Conservation (phyloP, 2,329 filamentous ascomycete species). For the Cladophialophora carrionii region DNA sequence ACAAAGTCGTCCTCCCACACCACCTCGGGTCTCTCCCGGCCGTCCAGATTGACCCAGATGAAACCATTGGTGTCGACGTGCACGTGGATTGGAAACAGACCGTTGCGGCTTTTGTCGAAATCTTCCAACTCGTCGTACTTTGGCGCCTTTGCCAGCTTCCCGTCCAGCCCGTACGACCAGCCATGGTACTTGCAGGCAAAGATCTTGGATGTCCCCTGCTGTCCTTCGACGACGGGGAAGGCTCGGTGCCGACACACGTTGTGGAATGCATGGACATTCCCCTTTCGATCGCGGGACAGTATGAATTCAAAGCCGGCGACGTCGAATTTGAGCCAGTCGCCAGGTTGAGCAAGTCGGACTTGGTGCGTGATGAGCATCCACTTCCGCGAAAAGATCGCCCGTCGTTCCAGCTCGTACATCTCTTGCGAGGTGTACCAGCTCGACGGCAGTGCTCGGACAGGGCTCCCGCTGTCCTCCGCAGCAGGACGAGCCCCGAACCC, state of each 20-base stretch:
- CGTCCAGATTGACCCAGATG: conserved; percentile 37
- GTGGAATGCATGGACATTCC: conserved; percentile 63
- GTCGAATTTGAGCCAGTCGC: conserved; percentile 43
- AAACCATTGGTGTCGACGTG: conserved; percentile 34
- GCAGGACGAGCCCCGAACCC: conserved; percentile 15
- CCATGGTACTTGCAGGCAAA: conserved; percentile 66
- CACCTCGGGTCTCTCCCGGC: conserved; percentile 25
- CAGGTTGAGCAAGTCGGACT: conserved; percentile 54
- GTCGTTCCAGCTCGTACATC: conserved; percentile 56
- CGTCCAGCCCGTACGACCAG: conserved; percentile 64
- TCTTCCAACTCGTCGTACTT: conserved; percentile 60
- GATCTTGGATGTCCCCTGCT: conserved; percentile 43
- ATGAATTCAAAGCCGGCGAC: conserved; percentile 59
- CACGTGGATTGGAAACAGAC: conserved; percentile 50
- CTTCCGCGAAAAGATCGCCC: conserved; percentile 56
- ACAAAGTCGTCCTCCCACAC: conserved; percentile 35
- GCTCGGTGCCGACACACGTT: conserved; percentile 67
- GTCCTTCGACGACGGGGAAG: conserved; percentile 54
- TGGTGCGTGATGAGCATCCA: conserved; percentile 51
- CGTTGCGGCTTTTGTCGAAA: conserved; percentile 62
- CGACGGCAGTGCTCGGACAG: conserved; percentile 48
- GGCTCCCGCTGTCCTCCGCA: conserved; percentile 4
- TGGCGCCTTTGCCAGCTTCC: conserved; percentile 64
- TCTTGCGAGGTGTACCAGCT: conserved; percentile 56
- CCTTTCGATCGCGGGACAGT: conserved; percentile 54